Evolutionary conservation across 2,329 filamentous ascomycete species (phyloP).

Genomic region (Plenodomus lindquistii): DNA sequence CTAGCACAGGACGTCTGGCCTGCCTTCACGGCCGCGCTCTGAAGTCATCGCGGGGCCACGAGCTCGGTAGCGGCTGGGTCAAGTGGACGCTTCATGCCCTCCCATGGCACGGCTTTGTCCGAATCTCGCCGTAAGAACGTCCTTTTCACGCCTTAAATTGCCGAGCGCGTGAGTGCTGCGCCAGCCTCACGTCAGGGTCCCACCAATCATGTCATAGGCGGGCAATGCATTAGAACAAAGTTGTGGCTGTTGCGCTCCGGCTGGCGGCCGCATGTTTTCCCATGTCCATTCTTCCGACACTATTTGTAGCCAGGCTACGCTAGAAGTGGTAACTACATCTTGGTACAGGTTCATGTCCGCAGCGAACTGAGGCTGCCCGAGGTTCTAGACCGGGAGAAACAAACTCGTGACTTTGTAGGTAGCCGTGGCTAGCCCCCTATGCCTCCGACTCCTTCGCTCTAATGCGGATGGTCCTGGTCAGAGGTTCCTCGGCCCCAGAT

Average conservation of each 20-base stretch:
- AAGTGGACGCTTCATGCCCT: slow-evolving; percentile 15
- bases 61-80: slow-evolving; percentile 28
- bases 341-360: slow-evolving; percentile 32
- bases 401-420: slow-evolving; percentile 6
- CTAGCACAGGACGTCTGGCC: slow-evolving; percentile 12
- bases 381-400: slow-evolving; percentile 7
- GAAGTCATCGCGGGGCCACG: slow-evolving; percentile 36
- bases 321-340: slow-evolving; percentile 19
- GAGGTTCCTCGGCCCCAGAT: slow-evolving; percentile 49
- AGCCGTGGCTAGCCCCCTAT: slow-evolving; percentile 8
- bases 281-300: slow-evolving; percentile 31
- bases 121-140: slow-evolving; percentile 38
- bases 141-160: slow-evolving; percentile 24
- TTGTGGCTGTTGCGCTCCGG: slow-evolving; percentile 19
- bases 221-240: not conserved
- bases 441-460: slow-evolving; percentile 32
- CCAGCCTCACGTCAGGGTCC: slow-evolving; percentile 13
- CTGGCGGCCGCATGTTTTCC: slow-evolving; percentile 17
- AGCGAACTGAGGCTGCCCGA: slow-evolving; percentile 22
- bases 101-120: slow-evolving; percentile 26
- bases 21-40: slow-evolving; percentile 20
- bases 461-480: slow-evolving; percentile 39
- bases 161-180: slow-evolving; percentile 20
- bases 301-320: slow-evolving; percentile 16
- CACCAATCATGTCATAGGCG: slow-evolving; percentile 22